Evolutionary conservation across 306 rosid genomes (phyloP), one percentile per base, ranked within the genome.

Genomic region (Vicia sativa): DNA sequence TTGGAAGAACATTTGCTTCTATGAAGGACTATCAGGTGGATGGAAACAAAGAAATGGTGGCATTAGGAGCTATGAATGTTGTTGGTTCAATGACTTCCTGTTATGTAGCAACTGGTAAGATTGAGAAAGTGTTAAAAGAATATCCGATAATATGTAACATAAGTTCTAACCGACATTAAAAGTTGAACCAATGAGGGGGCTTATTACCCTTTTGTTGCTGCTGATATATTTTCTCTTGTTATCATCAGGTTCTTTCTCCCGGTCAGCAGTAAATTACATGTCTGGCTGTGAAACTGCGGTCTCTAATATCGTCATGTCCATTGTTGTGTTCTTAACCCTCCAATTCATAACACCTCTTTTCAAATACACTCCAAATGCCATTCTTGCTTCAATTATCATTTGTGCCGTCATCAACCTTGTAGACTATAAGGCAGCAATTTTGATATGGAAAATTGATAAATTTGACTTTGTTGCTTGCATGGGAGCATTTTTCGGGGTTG

Each of bases 21-120:
- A 92, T 89, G 96, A 92, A 92, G 81, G 98, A 87, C 72, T 92
- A 92, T 75, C 96, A 90, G 73, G 56, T 92, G 13, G 96, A 92
- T 74, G 98, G 98, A 74, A 92, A 92, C 95, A 89, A 87, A 74
- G 98, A 92, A 87, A 89, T 92, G 98, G 84, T 90, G 50, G 98
- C 98, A 11, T 82, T 92, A 59, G 98, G 98, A 65, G 77, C 91
- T 46, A 89, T 92, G 98, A 92, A 92, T 55, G 82, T 92, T 66
- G 85, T 87, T 62, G 98, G 96, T 65, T 92, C 98, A 5, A 79
- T 92, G 91, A 92, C 98, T 67, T 92, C 98, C 50, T 92, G 98
- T 82, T 92, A 92, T 64, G 98, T 92, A 6, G 84, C 98, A 29
- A 92, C 98, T 15, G 97, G 97, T 92, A 67, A 84, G 84, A 70